Base-by-base conservation (phyloP, 129 eudicot species). In the Apium graveolens region DNA sequence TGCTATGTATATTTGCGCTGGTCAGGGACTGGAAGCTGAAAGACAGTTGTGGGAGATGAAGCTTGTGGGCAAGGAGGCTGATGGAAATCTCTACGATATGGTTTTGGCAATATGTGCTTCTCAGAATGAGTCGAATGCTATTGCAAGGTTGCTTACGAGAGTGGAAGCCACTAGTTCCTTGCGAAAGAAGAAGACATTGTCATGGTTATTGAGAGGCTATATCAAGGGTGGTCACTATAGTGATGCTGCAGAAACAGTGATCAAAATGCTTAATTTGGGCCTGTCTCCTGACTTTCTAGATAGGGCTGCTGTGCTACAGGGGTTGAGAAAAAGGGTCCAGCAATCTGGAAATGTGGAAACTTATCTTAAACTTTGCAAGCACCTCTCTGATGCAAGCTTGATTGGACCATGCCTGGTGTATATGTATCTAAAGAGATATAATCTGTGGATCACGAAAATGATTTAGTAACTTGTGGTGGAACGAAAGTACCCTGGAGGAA, bases 1-100 rank as follows among this genome's bases (percentile, higher is more conserved):
- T 29, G 98, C 98, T 53, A 94, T 94, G 98, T 89, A 90, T 80
- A 82, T 94, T n/a, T 94, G 97, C 70, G 93, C 96, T 14, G 98
- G 97, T 5, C 84, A 88, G 43, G 98, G 96, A 6, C 81, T 51
- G 8, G 89, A 93, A 78, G 98, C 98, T 5, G 98, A 94, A 57
- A 80, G 81, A 34, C 96, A 94, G 73, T 80, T 94, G 70, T 91
- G 98, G 98, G 84, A 91, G 82, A 86, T 94, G 98, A 91, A 91
- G 73, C 81, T 89, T 26, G 83, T 73, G 29, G 98, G 97, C 26
- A 89, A 88, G 48, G 90, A 88, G 73, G 91, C 92, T 0, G 97
- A 90, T 44, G 80, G 84, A 74, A 85, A 88, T 74, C 86, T 94
- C 41, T 88, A 91, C 17, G 93, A 94, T 83, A 90, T 94, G 24